Evolutionary conservation across 2,329 filamentous ascomycete species (phyloP), one percentile per base, ranked within the genome.

Genomic region (Cladophialophora yegresii): DNA sequence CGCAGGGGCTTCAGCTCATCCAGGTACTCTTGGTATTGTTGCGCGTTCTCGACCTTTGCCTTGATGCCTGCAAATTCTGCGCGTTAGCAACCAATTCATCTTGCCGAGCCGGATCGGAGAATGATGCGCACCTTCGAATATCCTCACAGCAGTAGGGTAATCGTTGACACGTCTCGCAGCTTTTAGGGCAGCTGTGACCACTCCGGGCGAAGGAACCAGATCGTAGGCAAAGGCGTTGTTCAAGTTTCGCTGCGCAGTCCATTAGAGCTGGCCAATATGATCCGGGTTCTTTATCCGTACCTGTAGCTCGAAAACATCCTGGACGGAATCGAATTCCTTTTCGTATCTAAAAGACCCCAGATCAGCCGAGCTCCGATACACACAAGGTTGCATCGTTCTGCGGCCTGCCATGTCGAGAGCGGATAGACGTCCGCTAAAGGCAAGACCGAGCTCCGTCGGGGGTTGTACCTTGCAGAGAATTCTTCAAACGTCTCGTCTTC

Each of bases 181-280:
- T 82, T 89, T 92, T 75, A 99, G 87, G 70, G 95, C 95, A 74
- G 95, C 93, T 74, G 87, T 87, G 79, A 97, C 86, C 77, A 99
- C 95, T 73, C 91, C 87, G 70, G 93, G 88, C 51, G 93, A 95
- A 76, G 96, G 95, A 72, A 99, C 95, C 76, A 99, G 89, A 88
- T 99, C 95, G 89, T 99, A 99, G 77, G 95, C 95, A 83, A 99
- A 99, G 78, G 92, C 93, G 84, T 99, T 99, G 89, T 99, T 99
- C 77, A 96, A 85, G 84, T 96, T 96, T 81, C 92, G 91, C 86
- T 92, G 76, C 70, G 16, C 10, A 53, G n/a, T 54, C 16, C 49
- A 61, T 70, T 50, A 65, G 62, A 62, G 13, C 20, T 22, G 22
- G 20, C 22, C 30, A 33, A 40, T 45, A n/a, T 8, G 20, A 28